These are phyloP conservation scores for Phialocephala sp. DNA, from an alignment of 2,329 filamentous ascomycete species.

Conservation along the genomic window DNA sequence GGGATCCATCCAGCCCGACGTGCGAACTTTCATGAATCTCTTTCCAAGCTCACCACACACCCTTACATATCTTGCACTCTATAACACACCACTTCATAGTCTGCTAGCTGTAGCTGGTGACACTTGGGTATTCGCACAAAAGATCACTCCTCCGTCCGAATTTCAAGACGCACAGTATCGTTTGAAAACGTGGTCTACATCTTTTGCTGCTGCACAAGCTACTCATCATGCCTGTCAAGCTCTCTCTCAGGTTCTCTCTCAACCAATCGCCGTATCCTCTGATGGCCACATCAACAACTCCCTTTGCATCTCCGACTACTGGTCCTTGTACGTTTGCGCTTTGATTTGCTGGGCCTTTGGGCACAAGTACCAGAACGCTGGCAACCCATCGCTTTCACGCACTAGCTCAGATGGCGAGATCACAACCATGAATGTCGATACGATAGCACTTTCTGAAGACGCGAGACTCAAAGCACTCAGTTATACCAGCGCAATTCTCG, in stretches of 20 bases:
- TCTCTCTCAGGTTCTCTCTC: slow-evolving; percentile 52
- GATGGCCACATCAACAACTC: slow-evolving; percentile 23
- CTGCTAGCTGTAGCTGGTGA: slow-evolving; percentile 64
- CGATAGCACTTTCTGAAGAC: slow-evolving; percentile 21
- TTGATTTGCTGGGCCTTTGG: slow-evolving; percentile 66
- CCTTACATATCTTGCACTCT: slow-evolving; percentile 61
- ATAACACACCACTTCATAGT: slow-evolving; percentile 63
- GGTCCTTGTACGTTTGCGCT: slow-evolving; percentile 61
- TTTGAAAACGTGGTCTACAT: slow-evolving; percentile 53
- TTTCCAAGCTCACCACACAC: slow-evolving; percentile 54
- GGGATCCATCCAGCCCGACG: slow-evolving; percentile 20
- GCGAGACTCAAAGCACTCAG: slow-evolving; percentile 36
- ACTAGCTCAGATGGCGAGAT: slow-evolving; percentile 26
- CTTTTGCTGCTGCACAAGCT: slow-evolving; percentile 52
- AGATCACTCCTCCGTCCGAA: slow-evolving; percentile 51
- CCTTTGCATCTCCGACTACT: slow-evolving; percentile 54
- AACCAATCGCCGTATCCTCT: slow-evolving; percentile 28
- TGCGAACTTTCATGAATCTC: slow-evolving; percentile 40
- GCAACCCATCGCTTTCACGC: slow-evolving; percentile 27
- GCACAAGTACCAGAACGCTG: slow-evolving; percentile 40
- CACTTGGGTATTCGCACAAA: slow-evolving; percentile 62
- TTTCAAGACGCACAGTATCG: slow-evolving; percentile 55
- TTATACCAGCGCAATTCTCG: slow-evolving; percentile 49
- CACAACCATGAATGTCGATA: slow-evolving; percentile 17
- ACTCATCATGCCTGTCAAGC: slow-evolving; percentile 58